Evolutionary conservation across 2,329 filamentous ascomycete species (phyloP).

Genomic region (Bertia moriformis): DNA sequence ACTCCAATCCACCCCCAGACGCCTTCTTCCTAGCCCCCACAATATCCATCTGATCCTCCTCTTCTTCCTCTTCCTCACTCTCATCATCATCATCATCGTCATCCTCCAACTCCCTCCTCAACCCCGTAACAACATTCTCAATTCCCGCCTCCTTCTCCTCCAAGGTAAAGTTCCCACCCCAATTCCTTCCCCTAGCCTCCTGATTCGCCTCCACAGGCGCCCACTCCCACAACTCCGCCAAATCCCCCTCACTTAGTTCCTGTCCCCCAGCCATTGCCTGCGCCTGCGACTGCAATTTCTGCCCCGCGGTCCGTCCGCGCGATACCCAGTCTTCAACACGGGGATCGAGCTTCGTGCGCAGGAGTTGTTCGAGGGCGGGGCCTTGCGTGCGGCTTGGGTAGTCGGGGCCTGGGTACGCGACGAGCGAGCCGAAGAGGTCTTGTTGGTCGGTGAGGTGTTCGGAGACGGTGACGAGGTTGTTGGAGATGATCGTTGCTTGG

Average conservation of each 20-base stretch:
- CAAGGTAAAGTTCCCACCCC: constrained; percentile 1
- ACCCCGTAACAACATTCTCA: constrained; percentile 1
- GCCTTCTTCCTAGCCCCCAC: not conserved
- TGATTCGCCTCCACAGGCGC: not conserved
- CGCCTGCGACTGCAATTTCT: not conserved
- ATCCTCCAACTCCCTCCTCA: not conserved
- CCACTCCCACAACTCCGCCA: constrained; percentile 1
- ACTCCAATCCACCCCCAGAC: not conserved
- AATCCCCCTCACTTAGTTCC: not conserved
- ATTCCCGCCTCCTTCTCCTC: not conserved
- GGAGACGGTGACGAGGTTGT: constrained; percentile 1
- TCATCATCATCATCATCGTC: not conserved
- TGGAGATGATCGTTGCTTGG: not conserved
- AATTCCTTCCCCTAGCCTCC: not conserved
- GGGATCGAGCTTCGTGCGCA: constrained; percentile 1
- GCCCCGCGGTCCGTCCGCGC: not conserved
- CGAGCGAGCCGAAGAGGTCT: not conserved
- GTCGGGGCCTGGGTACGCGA: not conserved
- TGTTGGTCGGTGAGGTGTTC: not conserved
- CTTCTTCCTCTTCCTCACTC: not conserved
- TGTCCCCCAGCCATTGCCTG: not conserved
- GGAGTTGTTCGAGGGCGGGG: not conserved
- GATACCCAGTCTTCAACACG: not conserved
- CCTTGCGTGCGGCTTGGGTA: not conserved
- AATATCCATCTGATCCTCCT: not conserved